Conservation (phyloP, 1,284 basidiomycete species). For the Grifola frondosa region DNA sequence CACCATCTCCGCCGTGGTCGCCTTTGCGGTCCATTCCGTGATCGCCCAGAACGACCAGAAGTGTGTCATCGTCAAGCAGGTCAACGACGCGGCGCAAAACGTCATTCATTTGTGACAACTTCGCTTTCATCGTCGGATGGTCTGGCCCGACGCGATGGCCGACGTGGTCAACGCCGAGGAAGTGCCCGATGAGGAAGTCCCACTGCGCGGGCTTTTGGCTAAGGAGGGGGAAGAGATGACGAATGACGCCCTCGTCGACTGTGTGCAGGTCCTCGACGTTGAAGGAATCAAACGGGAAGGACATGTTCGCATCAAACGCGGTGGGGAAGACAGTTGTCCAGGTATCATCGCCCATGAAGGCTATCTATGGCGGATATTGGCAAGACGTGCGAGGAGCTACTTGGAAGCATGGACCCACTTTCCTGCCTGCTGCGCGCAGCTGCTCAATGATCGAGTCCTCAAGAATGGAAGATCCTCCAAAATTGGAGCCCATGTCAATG, state of each 20-base stretch:
- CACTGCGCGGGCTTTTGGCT: conserved; percentile 51
- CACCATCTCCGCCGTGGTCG: conserved; percentile 93
- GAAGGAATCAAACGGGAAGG: conserved; percentile 92
- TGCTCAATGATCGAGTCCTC: conserved; percentile 87
- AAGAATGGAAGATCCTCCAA: conserved; percentile 80
- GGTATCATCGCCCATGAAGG: conserved; percentile 96
- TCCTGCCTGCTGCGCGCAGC: conserved; percentile 51
- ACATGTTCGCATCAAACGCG: conserved; percentile 69
- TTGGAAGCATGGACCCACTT: conserved; percentile 41
- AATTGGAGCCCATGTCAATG: conserved; percentile 90
- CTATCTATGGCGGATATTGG: conserved; percentile 41
- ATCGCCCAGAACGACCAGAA: conserved; percentile 92
- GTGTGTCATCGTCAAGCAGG: conserved; percentile 74
- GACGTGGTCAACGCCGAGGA: conserved; percentile 96
- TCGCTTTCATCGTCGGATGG: conserved; percentile 83
- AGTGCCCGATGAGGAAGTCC: conserved; percentile 91
- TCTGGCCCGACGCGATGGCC: conserved; percentile 93
- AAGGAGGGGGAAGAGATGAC: conserved; percentile 82
- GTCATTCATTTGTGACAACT: conserved; percentile 86
- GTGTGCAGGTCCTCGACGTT: conserved; percentile 98
- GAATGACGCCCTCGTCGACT: conserved; percentile 89
- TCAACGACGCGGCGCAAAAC: conserved; percentile 74
- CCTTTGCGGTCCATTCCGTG: conserved; percentile 97
- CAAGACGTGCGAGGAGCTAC: conserved; percentile 3
- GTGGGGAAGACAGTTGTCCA: conserved; percentile 90